phyloP scores from a whole-genome alignment of 805 yeast species.

The Ogataea glucozyma region DNA sequence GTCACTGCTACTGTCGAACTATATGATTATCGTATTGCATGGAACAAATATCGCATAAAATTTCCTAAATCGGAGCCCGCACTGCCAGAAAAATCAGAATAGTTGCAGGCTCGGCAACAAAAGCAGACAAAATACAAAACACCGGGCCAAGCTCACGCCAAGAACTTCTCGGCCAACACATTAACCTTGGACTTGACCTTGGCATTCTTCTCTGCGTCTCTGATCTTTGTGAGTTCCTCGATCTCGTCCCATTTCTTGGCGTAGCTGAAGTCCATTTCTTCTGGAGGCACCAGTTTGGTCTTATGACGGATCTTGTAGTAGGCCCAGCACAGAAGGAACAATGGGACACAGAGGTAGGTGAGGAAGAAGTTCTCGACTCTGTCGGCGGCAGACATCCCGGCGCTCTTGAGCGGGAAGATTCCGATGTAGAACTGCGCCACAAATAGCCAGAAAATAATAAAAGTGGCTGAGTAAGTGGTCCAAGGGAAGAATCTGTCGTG shows the following conservation, averaged over 20 bases:
- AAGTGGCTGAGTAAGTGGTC: constrained; percentile 39
- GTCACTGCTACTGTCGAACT: too few species aligned
- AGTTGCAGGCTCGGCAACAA: too few species aligned
- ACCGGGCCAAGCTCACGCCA: too few species aligned
- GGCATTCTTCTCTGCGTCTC: constrained; percentile 17
- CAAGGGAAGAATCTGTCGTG: constrained; percentile 59
- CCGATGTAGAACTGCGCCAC: constrained; percentile 70
- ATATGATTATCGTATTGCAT: too few species aligned
- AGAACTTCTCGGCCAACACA: constrained; percentile 19
- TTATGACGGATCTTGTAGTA: constrained; percentile 57
- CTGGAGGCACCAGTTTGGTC: constrained; percentile 33
- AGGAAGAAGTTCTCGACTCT: constrained; percentile 51
- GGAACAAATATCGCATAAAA: too few species aligned
- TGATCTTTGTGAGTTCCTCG: constrained; percentile 16
- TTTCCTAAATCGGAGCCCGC: too few species aligned
- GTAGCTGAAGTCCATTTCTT: constrained; percentile 37
- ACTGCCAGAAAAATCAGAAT: too few species aligned
- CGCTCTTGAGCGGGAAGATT: constrained; percentile 54
- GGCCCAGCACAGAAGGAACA: constrained; percentile 51
- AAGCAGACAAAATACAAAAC: too few species aligned
- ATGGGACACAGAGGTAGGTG: constrained; percentile 60
- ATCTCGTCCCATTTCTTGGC: constrained; percentile 33
- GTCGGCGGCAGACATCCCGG: constrained; percentile 40
- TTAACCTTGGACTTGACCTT: constrained; percentile 11
- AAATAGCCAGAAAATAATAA: constrained; percentile 49